phyloP scores from a whole-genome alignment of 495 filamentous ascomycete genomes.

The Aspergillus cristatus region DNA sequence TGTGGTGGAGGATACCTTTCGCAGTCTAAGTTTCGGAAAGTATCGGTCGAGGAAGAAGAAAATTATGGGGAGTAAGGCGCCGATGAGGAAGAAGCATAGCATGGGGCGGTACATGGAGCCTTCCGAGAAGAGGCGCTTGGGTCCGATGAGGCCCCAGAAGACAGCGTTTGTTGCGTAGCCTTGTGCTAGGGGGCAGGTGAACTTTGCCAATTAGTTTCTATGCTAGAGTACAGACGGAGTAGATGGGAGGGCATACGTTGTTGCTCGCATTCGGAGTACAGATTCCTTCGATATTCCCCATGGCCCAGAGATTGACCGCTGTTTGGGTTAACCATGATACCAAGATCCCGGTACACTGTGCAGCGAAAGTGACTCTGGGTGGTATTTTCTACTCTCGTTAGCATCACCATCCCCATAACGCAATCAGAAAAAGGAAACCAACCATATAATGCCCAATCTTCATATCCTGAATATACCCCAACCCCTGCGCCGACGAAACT shows the following conservation, averaged over 20 bases:
- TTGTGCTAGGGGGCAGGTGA: slow-evolving; percentile 46
- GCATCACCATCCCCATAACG: background rate
- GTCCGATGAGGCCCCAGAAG: slow-evolving; percentile 43
- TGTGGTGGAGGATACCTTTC: no score
- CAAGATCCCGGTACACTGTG: slow-evolving; percentile 47
- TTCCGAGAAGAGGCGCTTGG: slow-evolving; percentile 43
- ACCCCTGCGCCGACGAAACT: slow-evolving; percentile 39
- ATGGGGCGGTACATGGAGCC: slow-evolving; percentile 44
- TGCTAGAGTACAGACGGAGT: no score
- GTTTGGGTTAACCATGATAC: slow-evolving; percentile 49
- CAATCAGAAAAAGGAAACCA: background rate
- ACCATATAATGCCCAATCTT: slow-evolving; percentile 46
- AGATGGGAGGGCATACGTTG: slow-evolving; percentile 3
- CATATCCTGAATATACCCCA: slow-evolving; percentile 3
- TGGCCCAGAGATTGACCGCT: slow-evolving; percentile 44
- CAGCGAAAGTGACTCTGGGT: slow-evolving; percentile 51
- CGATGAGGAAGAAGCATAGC: slow-evolving; percentile 43
- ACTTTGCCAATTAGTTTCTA: slow-evolving; percentile 15
- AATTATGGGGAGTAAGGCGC: slow-evolving; percentile 17
- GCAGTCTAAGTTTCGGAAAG: slow-evolving; percentile 31
- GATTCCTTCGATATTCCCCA: slow-evolving; percentile 41
- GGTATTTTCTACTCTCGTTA: slow-evolving; percentile 36
- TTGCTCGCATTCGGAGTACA: slow-evolving; percentile 43
- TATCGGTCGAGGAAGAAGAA: slow-evolving; percentile 34
- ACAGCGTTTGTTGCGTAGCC: slow-evolving; percentile 50